Evolutionary conservation across 2,329 filamentous ascomycete genomes (phyloP).

Genomic region (Fusarium sp.): DNA sequence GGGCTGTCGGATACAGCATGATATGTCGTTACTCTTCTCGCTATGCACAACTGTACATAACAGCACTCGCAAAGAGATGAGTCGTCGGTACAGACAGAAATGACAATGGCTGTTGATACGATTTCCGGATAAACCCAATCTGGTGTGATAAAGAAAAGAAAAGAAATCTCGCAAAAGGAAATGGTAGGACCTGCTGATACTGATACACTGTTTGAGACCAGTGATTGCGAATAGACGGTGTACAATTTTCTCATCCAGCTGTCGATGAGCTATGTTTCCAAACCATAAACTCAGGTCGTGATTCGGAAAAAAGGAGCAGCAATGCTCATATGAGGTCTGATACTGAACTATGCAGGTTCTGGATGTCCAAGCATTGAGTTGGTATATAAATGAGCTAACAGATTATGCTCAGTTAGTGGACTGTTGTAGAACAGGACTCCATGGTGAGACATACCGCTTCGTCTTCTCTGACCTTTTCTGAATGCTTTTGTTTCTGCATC

Average conservation of each 20-base stretch:
- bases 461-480: background rate
- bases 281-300: slow-evolving; percentile 15
- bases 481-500: background rate
- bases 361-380: slow-evolving; percentile 1
- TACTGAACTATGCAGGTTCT: background rate
- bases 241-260: slow-evolving; percentile 25
- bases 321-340: slow-evolving; percentile 6
- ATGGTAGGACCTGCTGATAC: background rate
- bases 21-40: background rate
- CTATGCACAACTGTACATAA: slow-evolving; percentile 2
- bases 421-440: background rate
- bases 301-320: slow-evolving; percentile 10
- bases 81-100: background rate
- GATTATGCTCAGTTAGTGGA: slow-evolving; percentile 14
- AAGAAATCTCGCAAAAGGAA: slow-evolving; percentile 24
- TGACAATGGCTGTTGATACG: background rate
- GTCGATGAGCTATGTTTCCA: slow-evolving; percentile 22
- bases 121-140: background rate
- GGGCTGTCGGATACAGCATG: background rate
- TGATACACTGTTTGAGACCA: background rate
- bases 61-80: background rate
- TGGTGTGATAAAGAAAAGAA: background rate
- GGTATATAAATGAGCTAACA: background rate
- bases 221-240: slow-evolving; percentile 2
- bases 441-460: slow-evolving; percentile 6